phyloP scores from a whole-genome alignment of 2,329 filamentous ascomycete species.

The Ascochyta viciae-villosae region DNA sequence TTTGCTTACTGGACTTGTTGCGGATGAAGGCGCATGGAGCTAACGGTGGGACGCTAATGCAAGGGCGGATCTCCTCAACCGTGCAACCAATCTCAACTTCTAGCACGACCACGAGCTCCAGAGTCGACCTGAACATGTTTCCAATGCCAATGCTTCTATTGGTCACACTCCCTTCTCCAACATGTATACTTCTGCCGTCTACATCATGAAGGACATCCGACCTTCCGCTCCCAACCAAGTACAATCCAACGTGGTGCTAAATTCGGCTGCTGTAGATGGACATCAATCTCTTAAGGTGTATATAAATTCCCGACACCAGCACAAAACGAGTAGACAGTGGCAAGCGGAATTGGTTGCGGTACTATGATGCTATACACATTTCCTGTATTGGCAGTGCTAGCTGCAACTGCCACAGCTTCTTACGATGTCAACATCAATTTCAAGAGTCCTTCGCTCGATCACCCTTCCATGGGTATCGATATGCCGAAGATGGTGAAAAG shows the following conservation, averaged over 20 bases:
- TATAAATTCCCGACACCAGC: neutral
- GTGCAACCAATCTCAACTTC: slow-evolving; percentile 8
- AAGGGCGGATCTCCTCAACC: slow-evolving; percentile 2
- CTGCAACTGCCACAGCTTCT: slow-evolving; percentile 4
- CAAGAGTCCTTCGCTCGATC: slow-evolving; percentile 67
- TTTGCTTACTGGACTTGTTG: slow-evolving; percentile 1
- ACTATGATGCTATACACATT: slow-evolving; percentile 4
- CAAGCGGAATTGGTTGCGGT: too few species aligned
- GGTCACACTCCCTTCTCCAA: neutral
- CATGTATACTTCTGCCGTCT: slow-evolving; percentile 1
- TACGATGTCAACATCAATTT: slow-evolving; percentile 66
- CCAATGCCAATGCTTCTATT: neutral
- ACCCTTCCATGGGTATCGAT: slow-evolving; percentile 67
- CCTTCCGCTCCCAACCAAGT: slow-evolving; percentile 14
- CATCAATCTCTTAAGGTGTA: too few species aligned
- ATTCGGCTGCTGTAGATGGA: neutral
- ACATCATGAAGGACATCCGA: slow-evolving; percentile 8
- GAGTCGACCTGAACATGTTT: slow-evolving; percentile 3
- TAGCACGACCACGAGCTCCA: slow-evolving; percentile 8
- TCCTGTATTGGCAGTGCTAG: neutral
- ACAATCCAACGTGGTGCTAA: slow-evolving; percentile 1
- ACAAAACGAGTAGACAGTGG: neutral
- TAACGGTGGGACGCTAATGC: slow-evolving; percentile 1
- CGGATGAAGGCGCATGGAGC: neutral
- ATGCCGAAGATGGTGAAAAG: slow-evolving; percentile 65